Evolutionary conservation across 2,329 filamentous ascomycete genomes (phyloP).

Genomic region (Penicillium sp.): DNA sequence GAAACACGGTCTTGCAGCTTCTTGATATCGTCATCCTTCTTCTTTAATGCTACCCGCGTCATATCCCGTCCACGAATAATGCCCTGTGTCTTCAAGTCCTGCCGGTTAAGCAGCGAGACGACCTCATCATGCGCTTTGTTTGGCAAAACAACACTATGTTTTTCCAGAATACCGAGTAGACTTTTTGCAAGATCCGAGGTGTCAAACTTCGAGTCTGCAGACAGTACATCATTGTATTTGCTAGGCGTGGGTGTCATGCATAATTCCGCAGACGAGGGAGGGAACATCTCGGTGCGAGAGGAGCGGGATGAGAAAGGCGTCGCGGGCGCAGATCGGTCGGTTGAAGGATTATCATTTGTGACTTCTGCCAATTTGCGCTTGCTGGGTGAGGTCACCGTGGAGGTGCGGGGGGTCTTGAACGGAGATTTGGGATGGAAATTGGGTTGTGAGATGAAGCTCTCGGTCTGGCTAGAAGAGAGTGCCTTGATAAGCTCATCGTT

Average conservation of each 20-base stretch:
- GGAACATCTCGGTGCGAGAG: conserved; percentile 5
- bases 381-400: conserved; percentile 32
- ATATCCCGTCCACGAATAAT: conserved; percentile 65
- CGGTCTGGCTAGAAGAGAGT: conserved; percentile 10
- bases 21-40: conserved; percentile 63
- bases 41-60: conserved; percentile 59
- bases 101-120: conserved; percentile 49
- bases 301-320: conserved; percentile 14
- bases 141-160: conserved; percentile 34
- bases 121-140: conserved; percentile 37
- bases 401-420: conserved; percentile 37
- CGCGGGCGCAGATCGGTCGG: neutral
- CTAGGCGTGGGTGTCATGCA: conserved; percentile 35
- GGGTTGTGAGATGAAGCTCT: conserved; percentile 25
- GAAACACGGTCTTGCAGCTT: conserved; percentile 66
- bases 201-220: conserved; percentile 18
- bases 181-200: conserved; percentile 21
- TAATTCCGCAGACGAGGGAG: conserved; percentile 29
- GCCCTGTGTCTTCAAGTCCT: conserved; percentile 60
- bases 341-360: conserved; percentile 3
- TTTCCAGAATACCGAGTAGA: conserved; percentile 36
- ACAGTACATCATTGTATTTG: conserved; percentile 30
- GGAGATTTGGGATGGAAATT: conserved; percentile 36
- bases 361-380: conserved; percentile 38
- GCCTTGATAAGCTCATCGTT: conserved; percentile 24